Base-by-base conservation (phyloP, 2,329 filamentous ascomycete genomes). In the Aspergillus eucalypticola region DNA sequence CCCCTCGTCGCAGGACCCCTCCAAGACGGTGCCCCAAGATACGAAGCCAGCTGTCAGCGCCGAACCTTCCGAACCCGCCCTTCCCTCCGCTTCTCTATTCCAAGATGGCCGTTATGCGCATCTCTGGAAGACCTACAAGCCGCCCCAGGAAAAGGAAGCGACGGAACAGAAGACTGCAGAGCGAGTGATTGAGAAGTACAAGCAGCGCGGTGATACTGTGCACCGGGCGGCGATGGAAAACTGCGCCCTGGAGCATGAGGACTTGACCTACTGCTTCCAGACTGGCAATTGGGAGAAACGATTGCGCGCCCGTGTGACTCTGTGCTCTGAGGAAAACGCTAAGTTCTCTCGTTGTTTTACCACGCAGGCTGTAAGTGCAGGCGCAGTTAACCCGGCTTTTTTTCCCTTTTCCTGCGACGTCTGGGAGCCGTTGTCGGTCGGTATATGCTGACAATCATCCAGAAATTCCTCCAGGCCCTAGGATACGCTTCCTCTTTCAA, bases 51-150 rank as follows among this genome's bases (percentile, higher is more conserved):
- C 66, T 27, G 60, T 66, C 54, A 58, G 66, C 42, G 29, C 73
- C 60, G 54, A 75, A 25, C 63, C 71, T 13, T 64, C 73, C 38
- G 64, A 73, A 56, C 75, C 78, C 10, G 60, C 71, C 38, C 69
- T 77, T n/a, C 74, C 75, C 49, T 56, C 73, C 39, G 81, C 86
- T 67, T 89, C 86, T 13, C 79, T 88, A 17, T 90, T 82, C 70
- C 83, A 84, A 70, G 89, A 91, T 73, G 88, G 88, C 64, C 85
- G 89, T 61, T 91, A 90, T 77, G 92, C 93, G 58, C 86, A 98
- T 74, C 82, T 99, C 32, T 99, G 95, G 95, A 94, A 92, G 78
- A 91, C 86, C 60, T 99, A 99, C 82, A 85, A 85, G 60, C 88
- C 94, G 8, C 86, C 90, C 55, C 74, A 81, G 38, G 82, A 90